Evolutionary conservation across 345 rosid genomes (phyloP), one percentile per base, ranked within the genome.

Genomic region (Linum lewisii): DNA sequence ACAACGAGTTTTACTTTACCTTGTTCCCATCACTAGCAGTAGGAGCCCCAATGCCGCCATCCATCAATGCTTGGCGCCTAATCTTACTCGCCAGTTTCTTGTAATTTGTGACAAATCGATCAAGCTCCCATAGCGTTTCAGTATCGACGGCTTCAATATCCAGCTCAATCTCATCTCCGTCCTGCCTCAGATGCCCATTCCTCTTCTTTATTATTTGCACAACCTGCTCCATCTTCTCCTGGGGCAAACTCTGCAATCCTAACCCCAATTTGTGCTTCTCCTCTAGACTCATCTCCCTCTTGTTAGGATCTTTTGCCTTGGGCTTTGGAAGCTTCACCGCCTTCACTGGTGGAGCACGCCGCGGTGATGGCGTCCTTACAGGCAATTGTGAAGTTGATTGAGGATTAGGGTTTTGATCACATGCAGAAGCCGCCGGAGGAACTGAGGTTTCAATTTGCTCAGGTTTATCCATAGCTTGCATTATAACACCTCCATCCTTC

Each of bases 81-180:
- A 83, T 74, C 75, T 88, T 88, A 74, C 96, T 85, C 19, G 69
- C 88, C 86, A 81, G 74, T 67, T 88, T 88, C 67, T 83, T 88
- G 63, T 81, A 85, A 47, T 88, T 83, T 1, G 96, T 81, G 24
- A 88, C 88, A 57, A 85, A 88, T 21, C 93, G 80, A 64, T 88
- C 96, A 65, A 85, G 83, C 76, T 88, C 93, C 93, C 96, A 88
- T 0, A 88, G 66, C 0, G 93, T 88, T 68, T 88, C 96, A 0
- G 78, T 83, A 62, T 88, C 93, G 9, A 88, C 75, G 0, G 89
- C 82, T 70, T 85, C 93, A 1, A 87, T 87, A 51, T 87, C 95
- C 4, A 85, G 75, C 72, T 87, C 95, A 19, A 87, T 87, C 74
- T 87, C 95, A 60, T 87, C 91, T 2, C 90, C 95, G 6, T 88